A percentile compares a stretch with the other conserved stretches of the same genome.
phyloP scores from a whole-genome alignment of 2,329 filamentous ascomycete species.

The Alternaria sp. region DNA sequence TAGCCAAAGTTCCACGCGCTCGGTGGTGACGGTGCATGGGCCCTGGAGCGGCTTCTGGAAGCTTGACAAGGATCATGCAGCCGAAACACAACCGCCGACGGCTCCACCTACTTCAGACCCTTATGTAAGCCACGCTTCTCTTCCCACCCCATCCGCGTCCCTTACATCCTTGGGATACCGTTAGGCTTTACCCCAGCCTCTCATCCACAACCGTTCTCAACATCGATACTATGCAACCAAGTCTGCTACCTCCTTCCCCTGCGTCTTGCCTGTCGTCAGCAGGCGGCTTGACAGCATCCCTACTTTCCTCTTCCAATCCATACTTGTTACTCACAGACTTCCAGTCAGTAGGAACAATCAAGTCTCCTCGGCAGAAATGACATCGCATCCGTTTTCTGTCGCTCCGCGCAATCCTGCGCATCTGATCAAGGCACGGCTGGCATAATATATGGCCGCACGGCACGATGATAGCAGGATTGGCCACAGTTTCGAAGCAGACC shows the following conservation, averaged over 20 bases:
- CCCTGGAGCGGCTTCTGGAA: conserved; percentile 10
- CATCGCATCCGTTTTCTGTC: not conserved
- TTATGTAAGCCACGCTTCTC: conserved; percentile 4
- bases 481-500: not conserved
- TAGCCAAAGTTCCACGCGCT: conserved; percentile 12
- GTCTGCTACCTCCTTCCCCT: not conserved
- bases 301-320: not conserved
- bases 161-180: not conserved
- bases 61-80: conserved; percentile 9
- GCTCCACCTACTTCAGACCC: conserved; percentile 6
- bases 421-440: not conserved
- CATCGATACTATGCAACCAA: not conserved
- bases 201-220: not conserved
- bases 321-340: not conserved
- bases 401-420: not conserved
- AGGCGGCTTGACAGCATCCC: not conserved
- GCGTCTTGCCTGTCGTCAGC: not conserved
- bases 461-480: not conserved
- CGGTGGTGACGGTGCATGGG: conserved; percentile 15
- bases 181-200: not conserved
- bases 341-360: not conserved
- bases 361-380: not conserved
- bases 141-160: not conserved
- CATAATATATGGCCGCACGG: not conserved
- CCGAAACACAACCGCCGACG: conserved; percentile 9